Evolutionary conservation across 768 basidiomycete genomes (phyloP).

Genomic region (Exidia glandulosa): DNA sequence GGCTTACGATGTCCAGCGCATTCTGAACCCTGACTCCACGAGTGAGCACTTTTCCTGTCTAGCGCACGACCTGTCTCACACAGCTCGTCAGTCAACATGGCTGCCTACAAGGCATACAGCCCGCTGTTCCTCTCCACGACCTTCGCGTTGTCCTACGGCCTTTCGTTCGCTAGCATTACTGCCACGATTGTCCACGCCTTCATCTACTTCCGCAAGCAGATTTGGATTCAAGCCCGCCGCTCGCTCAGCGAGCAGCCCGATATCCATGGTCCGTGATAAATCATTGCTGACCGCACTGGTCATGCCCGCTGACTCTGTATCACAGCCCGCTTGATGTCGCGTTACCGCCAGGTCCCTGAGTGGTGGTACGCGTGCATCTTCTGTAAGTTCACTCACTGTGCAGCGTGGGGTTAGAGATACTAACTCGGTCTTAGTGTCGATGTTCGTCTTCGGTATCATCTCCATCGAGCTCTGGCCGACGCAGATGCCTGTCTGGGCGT

Average conservation of each 20-base stretch:
- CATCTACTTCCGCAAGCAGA: slow-evolving; percentile 69
- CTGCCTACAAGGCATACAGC: slow-evolving; percentile 31
- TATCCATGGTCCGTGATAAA: too few relatives aligned
- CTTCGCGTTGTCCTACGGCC: slow-evolving; percentile 23
- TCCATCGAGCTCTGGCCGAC: slow-evolving; percentile 64
- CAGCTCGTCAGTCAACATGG: slow-evolving; percentile 24
- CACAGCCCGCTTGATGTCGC: slow-evolving; percentile 70
- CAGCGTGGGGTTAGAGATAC: too few relatives aligned
- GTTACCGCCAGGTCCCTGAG: slow-evolving; percentile 67
- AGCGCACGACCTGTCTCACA: neutral
- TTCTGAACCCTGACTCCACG: slow-evolving; percentile 41
- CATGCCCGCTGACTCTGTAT: too few relatives aligned
- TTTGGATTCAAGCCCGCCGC: slow-evolving; percentile 58
- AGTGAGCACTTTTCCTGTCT: neutral
- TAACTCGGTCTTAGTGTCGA: slow-evolving; percentile 27
- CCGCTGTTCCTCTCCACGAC: slow-evolving; percentile 46
- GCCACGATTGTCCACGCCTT: slow-evolving; percentile 19
- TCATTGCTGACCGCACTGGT: too few relatives aligned
- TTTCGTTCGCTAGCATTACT: slow-evolving; percentile 22
- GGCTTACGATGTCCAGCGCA: slow-evolving; percentile 45
- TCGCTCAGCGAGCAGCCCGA: slow-evolving; percentile 72
- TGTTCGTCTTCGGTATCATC: slow-evolving; percentile 60
- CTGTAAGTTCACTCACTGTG: slow-evolving; percentile 5
- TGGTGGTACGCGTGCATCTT: slow-evolving; percentile 78
- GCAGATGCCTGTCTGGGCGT: slow-evolving; percentile 60